phyloP scores from a whole-genome alignment of 345 rosid genomes.

The Balakata baccata region DNA sequence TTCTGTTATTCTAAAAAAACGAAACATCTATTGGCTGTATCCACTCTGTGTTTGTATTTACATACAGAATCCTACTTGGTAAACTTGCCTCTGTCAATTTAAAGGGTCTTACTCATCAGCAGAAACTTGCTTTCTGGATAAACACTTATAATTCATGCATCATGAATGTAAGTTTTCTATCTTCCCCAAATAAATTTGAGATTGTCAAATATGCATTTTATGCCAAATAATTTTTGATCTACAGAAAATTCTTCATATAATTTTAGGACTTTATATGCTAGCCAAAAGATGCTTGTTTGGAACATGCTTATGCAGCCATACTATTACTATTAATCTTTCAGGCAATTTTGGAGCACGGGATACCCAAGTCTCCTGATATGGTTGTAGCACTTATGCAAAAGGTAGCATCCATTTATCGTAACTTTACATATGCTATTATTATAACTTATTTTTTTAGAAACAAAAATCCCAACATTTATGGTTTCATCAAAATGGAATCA shows the following conservation, averaged over 20 bases:
- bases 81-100: conserved; percentile 69
- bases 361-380: conserved; percentile 70
- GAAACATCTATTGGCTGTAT: conserved; percentile 3
- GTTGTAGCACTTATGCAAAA: conserved; percentile 84
- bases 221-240: background rate
- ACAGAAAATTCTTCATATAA: background rate
- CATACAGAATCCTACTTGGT: conserved; percentile 57
- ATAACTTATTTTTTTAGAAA: background rate
- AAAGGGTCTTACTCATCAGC: conserved; percentile 76
- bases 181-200: background rate
- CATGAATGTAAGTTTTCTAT: conserved; percentile 61
- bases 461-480: background rate
- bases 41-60: conserved; percentile 18
- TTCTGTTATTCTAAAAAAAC: background rate
- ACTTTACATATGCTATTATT: background rate
- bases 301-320: conserved; percentile 6
- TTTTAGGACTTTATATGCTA: background rate
- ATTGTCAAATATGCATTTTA: background rate
- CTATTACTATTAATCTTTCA: conserved; percentile 19
- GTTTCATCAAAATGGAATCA: background rate
- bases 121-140: conserved; percentile 96
- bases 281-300: conserved; percentile 7
- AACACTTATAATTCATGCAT: conserved; percentile 81
- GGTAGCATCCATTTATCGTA: conserved; percentile 39
- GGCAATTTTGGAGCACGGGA: conserved; percentile 81